These are phyloP conservation scores for Metschnikowia matae DNA, from an alignment of 805 yeast genomes.

Conservation along the genomic window DNA sequence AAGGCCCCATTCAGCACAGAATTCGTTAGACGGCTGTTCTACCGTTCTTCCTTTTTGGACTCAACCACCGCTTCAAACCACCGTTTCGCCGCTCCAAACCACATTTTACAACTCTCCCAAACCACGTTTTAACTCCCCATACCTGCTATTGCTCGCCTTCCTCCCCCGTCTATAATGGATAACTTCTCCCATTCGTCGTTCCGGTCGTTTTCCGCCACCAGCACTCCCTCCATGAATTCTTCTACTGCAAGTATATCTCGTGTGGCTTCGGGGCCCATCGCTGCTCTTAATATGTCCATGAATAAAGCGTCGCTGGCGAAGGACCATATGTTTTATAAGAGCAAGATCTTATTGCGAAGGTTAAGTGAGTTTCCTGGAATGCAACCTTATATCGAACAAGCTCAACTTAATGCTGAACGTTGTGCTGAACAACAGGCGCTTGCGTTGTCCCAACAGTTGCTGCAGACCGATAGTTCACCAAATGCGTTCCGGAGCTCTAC, in stretches of 20 bases:
- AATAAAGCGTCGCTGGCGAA: conserved; percentile 58
- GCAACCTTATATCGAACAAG: conserved; percentile 61
- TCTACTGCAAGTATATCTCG: conserved; percentile 34
- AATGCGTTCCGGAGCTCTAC: conserved; percentile 32
- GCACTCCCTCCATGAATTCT: conserved; percentile 26
- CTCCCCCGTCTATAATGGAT: conserved; percentile 10
- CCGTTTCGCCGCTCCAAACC: too few species aligned
- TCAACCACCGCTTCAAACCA: background rate
- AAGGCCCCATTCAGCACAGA: background rate
- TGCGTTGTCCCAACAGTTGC: conserved; percentile 40
- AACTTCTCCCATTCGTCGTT: conserved; percentile 27
- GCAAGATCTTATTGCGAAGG: conserved; percentile 51
- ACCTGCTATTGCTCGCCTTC: too few species aligned
- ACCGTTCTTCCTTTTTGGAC: background rate
- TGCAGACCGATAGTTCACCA: conserved; percentile 19
- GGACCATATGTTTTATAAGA: conserved; percentile 69
- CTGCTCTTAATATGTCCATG: conserved; percentile 46
- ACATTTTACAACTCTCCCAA: too few species aligned
- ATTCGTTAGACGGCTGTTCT: too few species aligned
- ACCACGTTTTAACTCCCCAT: too few species aligned
- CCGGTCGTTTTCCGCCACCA: conserved; percentile 36
- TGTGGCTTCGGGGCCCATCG: conserved; percentile 45
- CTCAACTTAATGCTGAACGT: conserved; percentile 62
- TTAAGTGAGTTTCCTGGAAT: conserved; percentile 61
- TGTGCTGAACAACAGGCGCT: conserved; percentile 70